phyloP scores from a whole-genome alignment of 2,329 filamentous ascomycete genomes.

The Madurella fahalii region DNA sequence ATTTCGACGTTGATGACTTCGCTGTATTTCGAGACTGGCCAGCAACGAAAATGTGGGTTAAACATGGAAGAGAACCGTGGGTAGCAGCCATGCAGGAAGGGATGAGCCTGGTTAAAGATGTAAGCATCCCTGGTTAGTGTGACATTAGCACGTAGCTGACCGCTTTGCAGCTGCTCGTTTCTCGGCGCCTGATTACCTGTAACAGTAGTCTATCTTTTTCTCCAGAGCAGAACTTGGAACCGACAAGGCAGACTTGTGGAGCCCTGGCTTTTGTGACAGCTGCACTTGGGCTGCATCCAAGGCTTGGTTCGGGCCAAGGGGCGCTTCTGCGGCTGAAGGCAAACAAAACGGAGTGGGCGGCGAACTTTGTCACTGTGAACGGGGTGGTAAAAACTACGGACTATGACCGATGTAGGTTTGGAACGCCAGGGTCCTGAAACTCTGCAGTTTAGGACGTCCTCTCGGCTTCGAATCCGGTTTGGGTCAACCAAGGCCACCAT shows the following conservation, averaged over 20 bases:
- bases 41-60: neutral
- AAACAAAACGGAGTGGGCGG: neutral
- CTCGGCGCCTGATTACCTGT: neutral
- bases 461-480: neutral
- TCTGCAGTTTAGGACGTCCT: neutral
- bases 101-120: neutral
- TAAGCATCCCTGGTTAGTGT: conserved; percentile 10
- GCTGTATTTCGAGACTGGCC: neutral
- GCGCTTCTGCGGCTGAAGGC: neutral
- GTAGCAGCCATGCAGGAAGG: neutral
- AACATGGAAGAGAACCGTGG: neutral
- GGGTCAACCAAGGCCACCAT: neutral
- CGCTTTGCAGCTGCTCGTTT: conserved; percentile 10
- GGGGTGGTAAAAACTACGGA: neutral
- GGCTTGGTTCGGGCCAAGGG: neutral
- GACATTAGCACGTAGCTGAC: conserved; percentile 10
- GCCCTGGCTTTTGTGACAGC: neutral
- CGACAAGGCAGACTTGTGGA: neutral
- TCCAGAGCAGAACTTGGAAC: conserved; percentile 1
- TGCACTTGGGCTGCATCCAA: neutral
- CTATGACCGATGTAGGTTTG: neutral
- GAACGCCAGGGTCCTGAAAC: neutral
- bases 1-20: neutral
- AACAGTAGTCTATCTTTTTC: conserved; percentile 4
- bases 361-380: neutral